Evolutionary conservation across 1,284 basidiomycete species (phyloP), one percentile per base, ranked within the genome.

Genomic region (Trametes pubescens): DNA sequence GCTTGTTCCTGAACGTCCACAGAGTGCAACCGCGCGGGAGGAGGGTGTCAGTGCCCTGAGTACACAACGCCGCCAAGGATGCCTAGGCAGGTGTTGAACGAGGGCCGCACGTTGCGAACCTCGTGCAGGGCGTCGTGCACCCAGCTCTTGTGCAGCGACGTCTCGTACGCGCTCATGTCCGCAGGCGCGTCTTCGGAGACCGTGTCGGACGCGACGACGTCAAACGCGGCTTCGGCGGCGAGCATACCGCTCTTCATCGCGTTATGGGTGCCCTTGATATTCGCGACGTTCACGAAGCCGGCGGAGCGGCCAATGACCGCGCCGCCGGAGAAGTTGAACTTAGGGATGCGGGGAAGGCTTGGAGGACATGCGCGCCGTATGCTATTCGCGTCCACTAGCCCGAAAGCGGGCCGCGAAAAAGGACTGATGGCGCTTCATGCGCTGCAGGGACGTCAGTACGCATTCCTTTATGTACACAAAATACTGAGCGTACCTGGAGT

Each of bases 181-280:
- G 88, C 80, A 64, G 61, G 76, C 70, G 51, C 66, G 34, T 68
- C 61, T 18, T 66, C 63, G 22, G 55, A 55, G 5, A 51, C 21
- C 43, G 40, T 2, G 16, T 43, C 40, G 40, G 73, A 62, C 18
- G 58, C 66, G 66, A 96, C 79, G 1, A 87, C 87, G 9, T 90
- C 84, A 71, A 86, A 95, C 0, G 94, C 93, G 0, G 92, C 84
- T 77, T 99, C 97, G 2, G 95, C 98, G 38, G 96, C 97, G 22
- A 99, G 83, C 91, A 99, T 99, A 22, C 97, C 97, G 49, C 92
- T 94, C 83, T 99, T 98, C 97, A 99, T 99, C n/a, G 97, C 96
- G 66, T 97, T 99, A 78, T 99, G 98, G 0, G 96, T 98, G n/a
- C 97, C 97, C 78, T 99, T 99, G 80, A 99, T 99, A 81, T 99